These are phyloP conservation scores for Candida germanica DNA, from an alignment of 805 yeast genomes.

Conservation along the genomic window DNA sequence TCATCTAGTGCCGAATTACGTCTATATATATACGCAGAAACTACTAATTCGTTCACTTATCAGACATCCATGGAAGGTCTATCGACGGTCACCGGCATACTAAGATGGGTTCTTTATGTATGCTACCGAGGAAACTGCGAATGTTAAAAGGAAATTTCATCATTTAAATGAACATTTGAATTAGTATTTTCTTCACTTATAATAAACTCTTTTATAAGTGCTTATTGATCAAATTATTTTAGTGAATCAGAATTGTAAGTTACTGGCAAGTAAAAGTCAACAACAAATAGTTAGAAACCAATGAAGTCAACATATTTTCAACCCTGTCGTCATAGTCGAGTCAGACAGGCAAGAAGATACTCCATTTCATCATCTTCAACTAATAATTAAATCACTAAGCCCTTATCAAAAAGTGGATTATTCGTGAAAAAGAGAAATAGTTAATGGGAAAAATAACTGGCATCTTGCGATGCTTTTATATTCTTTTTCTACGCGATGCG, in stretches of 20 bases:
- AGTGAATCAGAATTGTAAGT: slow-evolving; percentile 59
- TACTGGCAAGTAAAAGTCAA: slow-evolving; percentile 90
- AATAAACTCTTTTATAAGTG: slow-evolving; percentile 19
- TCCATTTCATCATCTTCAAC: slow-evolving; percentile 43
- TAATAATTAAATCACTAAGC: slow-evolving; percentile 10
- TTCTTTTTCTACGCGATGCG: slow-evolving; percentile 3
- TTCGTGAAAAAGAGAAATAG: too few relatives aligned
- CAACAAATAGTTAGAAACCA: slow-evolving; percentile 32
- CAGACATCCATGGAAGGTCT: slow-evolving; percentile 94
- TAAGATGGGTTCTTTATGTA: slow-evolving; percentile 79
- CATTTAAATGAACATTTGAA: slow-evolving; percentile 39
- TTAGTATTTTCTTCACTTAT: not conserved
- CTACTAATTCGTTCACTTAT: too few relatives aligned
- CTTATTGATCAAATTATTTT: slow-evolving; percentile 20
- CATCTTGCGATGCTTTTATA: slow-evolving; percentile 6
- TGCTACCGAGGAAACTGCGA: slow-evolving; percentile 97
- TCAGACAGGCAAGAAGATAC: slow-evolving; percentile 90
- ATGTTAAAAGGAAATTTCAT: slow-evolving; percentile 77
- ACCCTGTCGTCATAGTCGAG: slow-evolving; percentile 93
- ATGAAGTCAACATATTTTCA: slow-evolving; percentile 42
- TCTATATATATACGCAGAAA: too few relatives aligned
- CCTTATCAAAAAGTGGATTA: slow-evolving; percentile 10
- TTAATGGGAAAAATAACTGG: too few relatives aligned
- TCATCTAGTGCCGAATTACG: too few relatives aligned
- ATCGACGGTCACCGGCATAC: slow-evolving; percentile 83